Evolutionary conservation across 1,139 yeast species (phyloP), one percentile per base, ranked within the genome.

Genomic region (Taiozyma sp.): DNA sequence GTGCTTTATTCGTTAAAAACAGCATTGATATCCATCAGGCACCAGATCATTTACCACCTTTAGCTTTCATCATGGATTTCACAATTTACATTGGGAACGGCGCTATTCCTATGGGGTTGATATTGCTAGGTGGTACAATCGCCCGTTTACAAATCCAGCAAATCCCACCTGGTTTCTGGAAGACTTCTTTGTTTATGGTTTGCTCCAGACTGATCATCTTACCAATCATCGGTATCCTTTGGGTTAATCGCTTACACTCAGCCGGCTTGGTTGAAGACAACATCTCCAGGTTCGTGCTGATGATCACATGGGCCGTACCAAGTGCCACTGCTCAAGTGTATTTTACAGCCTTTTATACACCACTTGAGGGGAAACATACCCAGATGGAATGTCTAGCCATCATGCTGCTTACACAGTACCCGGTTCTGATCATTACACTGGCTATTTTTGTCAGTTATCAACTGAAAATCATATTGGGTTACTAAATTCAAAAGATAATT

Each of bases 111-210:
- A 71, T 89, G 55, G 97, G 97, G 2, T 74, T 92, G 53, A 66
- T 88, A 48, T 65, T 92, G 53, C 68, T 92, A 39, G 98, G 98
- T 3, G 96, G 95, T 13, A 89, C 97, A 4, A 80, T 92, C 45
- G 84, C 96, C 0, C 72, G 97, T 47, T 74, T 92, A 48, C 71
- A 90, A 63, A 87, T 91, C 0, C 65, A 74, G 2, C 90, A 91
- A 2, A 82, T 88, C 65, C 54, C 59, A 23, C 48, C 51, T 44
- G 51, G 53, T 3, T 54, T 54, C 43, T 86, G 96, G 89, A 80
- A 81, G 62, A 70, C 81, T 3, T 75, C 84, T 0, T 58, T 74
- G 1, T 56, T 72, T 6, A 62, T 83, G 55, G 73, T 76, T 0
- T 12, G 76, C 2, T 61, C 79, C 48, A 75, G 80, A 57, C 70